Percentiles rank a stretch among this genome's conserved stretches.
These are phyloP conservation scores for Candida boidinii DNA, from an alignment of 805 yeast genomes.

Conservation along the genomic window DNA sequence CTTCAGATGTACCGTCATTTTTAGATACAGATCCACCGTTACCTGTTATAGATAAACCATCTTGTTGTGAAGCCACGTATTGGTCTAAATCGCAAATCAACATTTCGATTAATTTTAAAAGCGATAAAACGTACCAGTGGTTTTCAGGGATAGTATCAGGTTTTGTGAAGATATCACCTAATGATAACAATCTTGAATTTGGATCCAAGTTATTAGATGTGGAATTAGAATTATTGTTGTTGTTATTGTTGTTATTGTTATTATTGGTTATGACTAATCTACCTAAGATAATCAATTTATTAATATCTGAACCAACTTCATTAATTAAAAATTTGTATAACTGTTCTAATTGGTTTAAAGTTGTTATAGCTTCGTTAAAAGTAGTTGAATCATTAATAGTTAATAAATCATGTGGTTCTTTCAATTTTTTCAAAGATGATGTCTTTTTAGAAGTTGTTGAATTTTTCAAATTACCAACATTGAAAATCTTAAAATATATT, in stretches of 20 bases:
- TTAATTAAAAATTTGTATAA: slow-evolving; percentile 20
- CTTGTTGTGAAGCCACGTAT: slow-evolving; percentile 22
- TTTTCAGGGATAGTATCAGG: slow-evolving; percentile 8
- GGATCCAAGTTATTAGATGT: no score
- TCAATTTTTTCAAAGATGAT: slow-evolving; percentile 12
- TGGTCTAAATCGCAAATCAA: slow-evolving; percentile 22
- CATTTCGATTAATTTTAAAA: slow-evolving; percentile 19
- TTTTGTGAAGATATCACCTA: slow-evolving; percentile 9
- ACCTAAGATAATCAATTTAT: slow-evolving; percentile 22
- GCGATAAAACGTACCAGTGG: slow-evolving; percentile 19
- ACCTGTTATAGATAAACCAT: slow-evolving; percentile 14
- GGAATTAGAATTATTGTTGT: background rate
- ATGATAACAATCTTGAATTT: slow-evolving; percentile 15
- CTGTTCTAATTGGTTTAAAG: slow-evolving; percentile 19
- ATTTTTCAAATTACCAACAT: slow-evolving; percentile 3
- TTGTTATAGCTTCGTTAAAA: slow-evolving; percentile 13
- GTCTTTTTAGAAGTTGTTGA: slow-evolving; percentile 6
- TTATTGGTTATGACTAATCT: slow-evolving; percentile 16
- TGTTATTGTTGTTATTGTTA: slow-evolving; percentile 2
- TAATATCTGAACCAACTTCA: slow-evolving; percentile 25
- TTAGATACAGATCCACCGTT: background rate
- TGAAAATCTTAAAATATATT: slow-evolving; percentile 16
- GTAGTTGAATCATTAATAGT: slow-evolving; percentile 4
- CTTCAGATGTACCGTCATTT: no score
- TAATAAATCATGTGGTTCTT: slow-evolving; percentile 4